These are phyloP conservation scores for Withania somnifera DNA, from an alignment of 305 asterid genomes.

Conservation along the genomic window DNA sequence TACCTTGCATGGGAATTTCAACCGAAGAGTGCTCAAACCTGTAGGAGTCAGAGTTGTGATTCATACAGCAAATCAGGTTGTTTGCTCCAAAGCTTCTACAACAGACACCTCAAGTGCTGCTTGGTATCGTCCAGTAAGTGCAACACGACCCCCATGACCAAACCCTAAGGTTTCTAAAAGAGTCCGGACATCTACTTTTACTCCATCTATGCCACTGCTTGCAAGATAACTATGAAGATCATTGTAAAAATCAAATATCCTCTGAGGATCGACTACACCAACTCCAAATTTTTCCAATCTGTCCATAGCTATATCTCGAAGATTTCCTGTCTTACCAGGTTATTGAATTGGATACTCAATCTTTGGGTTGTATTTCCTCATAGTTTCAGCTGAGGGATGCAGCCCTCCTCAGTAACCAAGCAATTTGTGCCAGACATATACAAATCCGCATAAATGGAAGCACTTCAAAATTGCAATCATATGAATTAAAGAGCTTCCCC, in stretches of 20 bases:
- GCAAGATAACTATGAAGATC: slow-evolving; percentile 21
- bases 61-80: too few relatives aligned
- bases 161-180: too few relatives aligned
- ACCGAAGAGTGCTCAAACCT: too few relatives aligned
- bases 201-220: too few relatives aligned
- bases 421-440: slow-evolving; percentile 38
- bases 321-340: slow-evolving; percentile 42
- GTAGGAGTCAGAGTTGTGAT: too few relatives aligned
- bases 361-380: slow-evolving; percentile 37
- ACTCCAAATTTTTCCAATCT: slow-evolving; percentile 48
- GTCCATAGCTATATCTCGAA: slow-evolving; percentile 39
- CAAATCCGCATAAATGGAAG: slow-evolving; percentile 13
- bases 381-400: slow-evolving; percentile 12
- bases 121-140: too few relatives aligned
- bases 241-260: slow-evolving; percentile 26
- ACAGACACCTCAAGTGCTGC: too few relatives aligned
- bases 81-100: too few relatives aligned
- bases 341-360: slow-evolving; percentile 44
- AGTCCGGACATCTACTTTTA: too few relatives aligned
- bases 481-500: background rate
- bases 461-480: background rate
- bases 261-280: slow-evolving; percentile 39
- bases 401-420: slow-evolving; percentile 45
- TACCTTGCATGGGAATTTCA: too few relatives aligned
- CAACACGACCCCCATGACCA: too few relatives aligned